These are phyloP conservation scores for Fennellomyces sp. DNA, from an alignment of 371 early-diverging fungal genomes.

Conservation along the genomic window DNA sequence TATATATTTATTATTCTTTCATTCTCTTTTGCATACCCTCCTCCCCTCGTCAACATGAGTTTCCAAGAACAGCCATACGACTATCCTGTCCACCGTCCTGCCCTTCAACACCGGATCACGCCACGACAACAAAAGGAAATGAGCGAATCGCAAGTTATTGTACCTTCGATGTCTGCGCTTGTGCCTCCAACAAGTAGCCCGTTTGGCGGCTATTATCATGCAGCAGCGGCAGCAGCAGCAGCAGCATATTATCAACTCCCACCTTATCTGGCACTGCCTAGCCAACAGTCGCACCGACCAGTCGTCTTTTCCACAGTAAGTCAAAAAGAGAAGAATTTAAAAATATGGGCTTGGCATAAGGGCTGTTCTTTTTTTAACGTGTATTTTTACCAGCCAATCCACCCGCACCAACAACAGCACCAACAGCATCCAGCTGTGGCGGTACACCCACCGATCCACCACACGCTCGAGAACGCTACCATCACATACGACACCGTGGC, in stretches of 20 bases:
- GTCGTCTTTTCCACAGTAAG: conserved; percentile 1
- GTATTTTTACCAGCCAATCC: not conserved
- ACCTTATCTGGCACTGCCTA: not conserved
- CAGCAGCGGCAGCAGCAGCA: conserved; percentile 1
- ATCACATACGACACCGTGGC: conserved; percentile 43
- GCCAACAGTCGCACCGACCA: not conserved
- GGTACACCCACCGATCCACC: conserved; percentile 41
- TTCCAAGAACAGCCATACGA: not conserved
- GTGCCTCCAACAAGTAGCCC: conserved; percentile 3
- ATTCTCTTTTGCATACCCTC: not conserved
- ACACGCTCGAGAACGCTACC: conserved; percentile 52
- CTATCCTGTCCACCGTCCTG: conserved; percentile 1
- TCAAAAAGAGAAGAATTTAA: too few relatives aligned
- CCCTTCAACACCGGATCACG: conserved; percentile 9
- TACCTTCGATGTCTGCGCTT: conserved; percentile 17
- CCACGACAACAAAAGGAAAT: conserved; percentile 12
- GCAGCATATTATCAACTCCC: conserved; percentile 4
- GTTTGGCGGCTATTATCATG: conserved; percentile 6
- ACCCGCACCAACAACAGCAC: conserved; percentile 1
- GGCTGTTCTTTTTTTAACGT: not conserved
- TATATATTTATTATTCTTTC: too few relatives aligned
- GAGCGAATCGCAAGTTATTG: conserved; percentile 13
- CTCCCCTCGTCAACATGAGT: not conserved
- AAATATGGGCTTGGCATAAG: conserved; percentile 4
- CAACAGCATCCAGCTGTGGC: not conserved